These are phyloP conservation scores for Colletotrichum eleusines DNA, from an alignment of 2,329 filamentous ascomycete species.

Conservation along the genomic window DNA sequence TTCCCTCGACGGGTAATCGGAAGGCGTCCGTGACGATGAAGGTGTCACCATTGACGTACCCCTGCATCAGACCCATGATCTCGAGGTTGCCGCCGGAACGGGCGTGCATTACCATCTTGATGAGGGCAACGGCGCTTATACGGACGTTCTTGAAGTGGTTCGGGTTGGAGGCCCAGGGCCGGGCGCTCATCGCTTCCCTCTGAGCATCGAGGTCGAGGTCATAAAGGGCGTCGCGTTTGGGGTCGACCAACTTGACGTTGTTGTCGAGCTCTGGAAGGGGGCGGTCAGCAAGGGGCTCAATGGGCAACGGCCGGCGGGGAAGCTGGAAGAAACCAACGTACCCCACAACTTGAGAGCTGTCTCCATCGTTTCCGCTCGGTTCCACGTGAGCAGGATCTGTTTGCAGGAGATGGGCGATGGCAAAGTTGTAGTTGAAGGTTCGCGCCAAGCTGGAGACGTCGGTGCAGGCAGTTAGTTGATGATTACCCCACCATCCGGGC, in stretches of 20 bases:
- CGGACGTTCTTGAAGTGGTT: slow-evolving; percentile 94
- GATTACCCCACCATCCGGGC: slow-evolving; percentile 37
- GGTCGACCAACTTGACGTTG: slow-evolving; percentile 84
- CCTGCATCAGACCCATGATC: slow-evolving; percentile 98
- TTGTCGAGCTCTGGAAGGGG: slow-evolving; percentile 82
- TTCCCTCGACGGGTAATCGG: slow-evolving; percentile 93
- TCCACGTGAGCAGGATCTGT: slow-evolving; percentile 18
- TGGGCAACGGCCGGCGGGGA: neutral
- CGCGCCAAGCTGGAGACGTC: slow-evolving; percentile 4
- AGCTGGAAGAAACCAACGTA: slow-evolving; percentile 24
- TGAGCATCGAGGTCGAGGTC: slow-evolving; percentile 79
- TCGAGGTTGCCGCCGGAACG: slow-evolving; percentile 93
- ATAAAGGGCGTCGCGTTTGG: slow-evolving; percentile 91
- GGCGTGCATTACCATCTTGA: slow-evolving; percentile 99
- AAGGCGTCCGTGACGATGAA: slow-evolving; percentile 96
- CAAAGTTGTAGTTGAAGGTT: slow-evolving; percentile 6
- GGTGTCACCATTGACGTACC: slow-evolving; percentile 85
- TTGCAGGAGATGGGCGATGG: slow-evolving; percentile 22
- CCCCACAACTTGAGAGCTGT: slow-evolving; percentile 48
- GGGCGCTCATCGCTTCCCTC: slow-evolving; percentile 71
- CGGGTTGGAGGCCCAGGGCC: slow-evolving; percentile 83
- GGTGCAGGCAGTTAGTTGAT: slow-evolving; percentile 18
- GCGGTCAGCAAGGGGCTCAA: slow-evolving; percentile 3
- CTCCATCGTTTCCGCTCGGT: slow-evolving; percentile 45
- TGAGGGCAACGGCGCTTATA: slow-evolving; percentile 90